These are phyloP conservation scores for Marasmius oreades DNA, from an alignment of 1,284 basidiomycete genomes.

Conservation along the genomic window DNA sequence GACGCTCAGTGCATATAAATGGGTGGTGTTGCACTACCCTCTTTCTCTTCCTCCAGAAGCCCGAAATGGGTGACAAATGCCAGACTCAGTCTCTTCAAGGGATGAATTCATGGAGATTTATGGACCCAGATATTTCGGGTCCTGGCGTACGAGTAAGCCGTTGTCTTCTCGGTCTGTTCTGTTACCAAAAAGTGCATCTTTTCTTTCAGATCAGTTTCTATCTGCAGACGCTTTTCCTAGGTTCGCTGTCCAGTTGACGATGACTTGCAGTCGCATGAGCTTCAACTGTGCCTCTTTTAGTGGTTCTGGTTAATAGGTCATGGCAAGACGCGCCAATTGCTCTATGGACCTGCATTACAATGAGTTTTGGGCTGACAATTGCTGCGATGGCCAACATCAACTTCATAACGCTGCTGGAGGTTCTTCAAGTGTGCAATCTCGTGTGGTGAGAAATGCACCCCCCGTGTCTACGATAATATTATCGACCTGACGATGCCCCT, in stretches of 20 bases:
- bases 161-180: not conserved
- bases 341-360: slow-evolving; percentile 39
- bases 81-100: not conserved
- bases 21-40: not conserved
- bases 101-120: not conserved
- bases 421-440: slow-evolving; percentile 35
- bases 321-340: slow-evolving; percentile 36
- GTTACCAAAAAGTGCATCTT: not conserved
- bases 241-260: slow-evolving; percentile 16
- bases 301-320: slow-evolving; percentile 35
- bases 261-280: not conserved
- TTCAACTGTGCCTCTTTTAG: slow-evolving; percentile 17
- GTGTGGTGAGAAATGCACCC: slow-evolving; percentile 29
- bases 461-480: not conserved
- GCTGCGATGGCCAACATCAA: slow-evolving; percentile 31
- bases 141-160: slow-evolving; percentile 28
- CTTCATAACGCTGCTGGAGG: slow-evolving; percentile 33
- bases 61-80: too few species aligned
- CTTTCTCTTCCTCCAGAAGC: not conserved
- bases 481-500: not conserved
- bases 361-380: slow-evolving; percentile 35
- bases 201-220: slow-evolving; percentile 32
- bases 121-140: slow-evolving; percentile 35
- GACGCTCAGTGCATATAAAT: not conserved
- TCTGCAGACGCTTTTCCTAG: slow-evolving; percentile 36